These are phyloP conservation scores for Trichoderma asperelloides DNA, from an alignment of 495 filamentous ascomycete species.

Conservation along the genomic window DNA sequence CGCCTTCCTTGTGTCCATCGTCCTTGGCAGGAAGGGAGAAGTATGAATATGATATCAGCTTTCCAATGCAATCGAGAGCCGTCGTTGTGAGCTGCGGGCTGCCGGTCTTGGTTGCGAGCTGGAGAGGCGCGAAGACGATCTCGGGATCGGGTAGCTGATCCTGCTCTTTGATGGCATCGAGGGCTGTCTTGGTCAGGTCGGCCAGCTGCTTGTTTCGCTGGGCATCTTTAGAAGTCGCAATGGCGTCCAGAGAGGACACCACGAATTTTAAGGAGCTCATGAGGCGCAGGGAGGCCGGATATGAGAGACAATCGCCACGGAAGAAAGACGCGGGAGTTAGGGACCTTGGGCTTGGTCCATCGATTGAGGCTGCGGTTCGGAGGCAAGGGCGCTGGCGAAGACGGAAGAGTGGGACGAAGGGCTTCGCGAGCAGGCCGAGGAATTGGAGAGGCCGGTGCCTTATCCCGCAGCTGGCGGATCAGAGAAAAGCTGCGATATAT, in stretches of 20 bases:
- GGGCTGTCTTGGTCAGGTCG: conserved; percentile 69
- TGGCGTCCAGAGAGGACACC: conserved; percentile 81
- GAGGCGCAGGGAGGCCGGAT: conserved; percentile 29
- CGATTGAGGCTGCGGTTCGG: not conserved
- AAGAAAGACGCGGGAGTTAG: not conserved
- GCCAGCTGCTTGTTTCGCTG: conserved; percentile 68
- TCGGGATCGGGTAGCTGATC: conserved; percentile 73
- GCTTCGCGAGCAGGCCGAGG: not conserved
- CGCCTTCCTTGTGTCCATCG: conserved; percentile 26
- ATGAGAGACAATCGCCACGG: conserved; percentile 2
- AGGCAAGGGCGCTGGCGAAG: not conserved
- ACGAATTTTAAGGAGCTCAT: conserved; percentile 95
- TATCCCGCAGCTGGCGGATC: not conserved
- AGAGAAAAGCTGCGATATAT: not conserved
- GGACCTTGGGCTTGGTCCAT: conserved; percentile 5
- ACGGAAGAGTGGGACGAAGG: not conserved
- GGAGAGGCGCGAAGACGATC: conserved; percentile 81
- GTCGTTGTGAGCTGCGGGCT: conserved; percentile 79
- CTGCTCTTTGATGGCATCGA: conserved; percentile 70
- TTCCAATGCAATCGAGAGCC: conserved; percentile 95
- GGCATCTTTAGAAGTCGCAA: conserved; percentile 81
- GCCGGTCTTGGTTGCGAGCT: conserved; percentile 74
- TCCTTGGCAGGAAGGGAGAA: conserved; percentile 66
- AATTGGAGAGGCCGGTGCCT: not conserved
- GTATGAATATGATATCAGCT: conserved; percentile 96